A percentile compares a stretch with the other conserved stretches of the same genome.
phyloP scores from a whole-genome alignment of 768 basidiomycete species.

The Mycena capillaripes region DNA sequence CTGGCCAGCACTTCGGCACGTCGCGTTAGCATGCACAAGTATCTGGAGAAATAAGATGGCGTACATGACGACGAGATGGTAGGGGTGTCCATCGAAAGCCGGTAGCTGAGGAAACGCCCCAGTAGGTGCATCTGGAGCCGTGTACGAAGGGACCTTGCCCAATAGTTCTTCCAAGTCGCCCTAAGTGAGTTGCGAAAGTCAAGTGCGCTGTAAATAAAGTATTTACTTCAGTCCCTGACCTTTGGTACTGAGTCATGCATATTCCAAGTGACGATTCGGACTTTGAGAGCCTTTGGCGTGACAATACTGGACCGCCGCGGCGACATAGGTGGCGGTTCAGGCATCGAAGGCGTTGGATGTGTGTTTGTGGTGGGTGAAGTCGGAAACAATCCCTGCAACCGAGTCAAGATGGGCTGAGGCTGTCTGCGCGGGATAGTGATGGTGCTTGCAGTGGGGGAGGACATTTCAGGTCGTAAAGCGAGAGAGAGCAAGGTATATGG shows the following conservation, averaged over 20 bases:
- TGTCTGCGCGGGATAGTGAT: conserved; percentile 35
- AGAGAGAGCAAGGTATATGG: neutral
- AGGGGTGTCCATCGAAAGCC: conserved; percentile 71
- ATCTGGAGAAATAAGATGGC: conserved; percentile 40
- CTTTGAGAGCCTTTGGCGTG: conserved; percentile 67
- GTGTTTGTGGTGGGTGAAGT: conserved; percentile 44
- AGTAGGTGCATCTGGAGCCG: conserved; percentile 40
- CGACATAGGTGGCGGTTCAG: conserved; percentile 42
- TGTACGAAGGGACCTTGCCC: conserved; percentile 68
- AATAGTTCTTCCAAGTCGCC: conserved; percentile 82
- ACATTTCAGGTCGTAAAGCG: conserved; percentile 15
- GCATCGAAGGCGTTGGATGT: conserved; percentile 38
- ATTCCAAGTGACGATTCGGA: conserved; percentile 84
- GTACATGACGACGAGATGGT: conserved; percentile 85
- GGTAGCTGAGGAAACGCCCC: conserved; percentile 61
- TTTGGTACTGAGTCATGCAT: conserved; percentile 89
- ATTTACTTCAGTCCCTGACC: conserved; percentile 51
- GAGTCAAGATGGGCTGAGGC: conserved; percentile 57
- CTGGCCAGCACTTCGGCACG: conserved; percentile 66
- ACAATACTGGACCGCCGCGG: conserved; percentile 42
- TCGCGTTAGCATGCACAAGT: conserved; percentile 27
- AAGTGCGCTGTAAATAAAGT: neutral
- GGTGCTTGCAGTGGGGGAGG: conserved; percentile 17
- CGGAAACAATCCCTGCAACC: conserved; percentile 68
- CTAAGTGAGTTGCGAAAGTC: conserved; percentile 50